Evolutionary conservation across 2,329 filamentous ascomycete species (phyloP).

Genomic region (Aureobasidium sp.): DNA sequence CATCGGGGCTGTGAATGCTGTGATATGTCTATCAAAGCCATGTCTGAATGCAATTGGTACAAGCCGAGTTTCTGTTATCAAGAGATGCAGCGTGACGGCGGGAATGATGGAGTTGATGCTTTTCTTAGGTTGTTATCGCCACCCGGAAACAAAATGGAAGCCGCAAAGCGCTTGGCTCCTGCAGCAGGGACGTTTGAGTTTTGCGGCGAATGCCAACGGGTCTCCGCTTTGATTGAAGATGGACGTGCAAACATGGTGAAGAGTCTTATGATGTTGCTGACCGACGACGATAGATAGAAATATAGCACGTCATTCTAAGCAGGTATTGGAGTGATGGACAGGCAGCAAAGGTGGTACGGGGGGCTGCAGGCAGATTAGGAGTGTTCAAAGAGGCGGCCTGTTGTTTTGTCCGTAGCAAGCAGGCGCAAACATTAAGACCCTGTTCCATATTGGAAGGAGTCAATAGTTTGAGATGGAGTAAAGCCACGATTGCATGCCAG

Average conservation of each 20-base stretch:
- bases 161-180: neutral
- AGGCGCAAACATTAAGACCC: neutral
- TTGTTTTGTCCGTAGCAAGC: neutral
- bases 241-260: neutral
- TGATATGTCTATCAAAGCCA: no score
- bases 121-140: neutral
- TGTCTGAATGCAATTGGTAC: no score
- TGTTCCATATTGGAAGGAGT: neutral
- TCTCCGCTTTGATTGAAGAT: neutral
- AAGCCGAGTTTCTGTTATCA: neutral
- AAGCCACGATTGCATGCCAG: neutral
- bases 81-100: neutral
- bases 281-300: neutral
- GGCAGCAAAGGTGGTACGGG: neutral
- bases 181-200: neutral
- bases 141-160: neutral
- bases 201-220: slow-evolving; percentile 7
- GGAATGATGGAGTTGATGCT: neutral
- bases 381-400: neutral
- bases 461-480: neutral
- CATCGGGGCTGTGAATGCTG: neutral
- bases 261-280: neutral
- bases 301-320: neutral
- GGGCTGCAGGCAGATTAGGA: neutral
- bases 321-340: no score